phyloP scores from a whole-genome alignment of 2,329 filamentous ascomycete species.

The Aspergillus luchuensis region DNA sequence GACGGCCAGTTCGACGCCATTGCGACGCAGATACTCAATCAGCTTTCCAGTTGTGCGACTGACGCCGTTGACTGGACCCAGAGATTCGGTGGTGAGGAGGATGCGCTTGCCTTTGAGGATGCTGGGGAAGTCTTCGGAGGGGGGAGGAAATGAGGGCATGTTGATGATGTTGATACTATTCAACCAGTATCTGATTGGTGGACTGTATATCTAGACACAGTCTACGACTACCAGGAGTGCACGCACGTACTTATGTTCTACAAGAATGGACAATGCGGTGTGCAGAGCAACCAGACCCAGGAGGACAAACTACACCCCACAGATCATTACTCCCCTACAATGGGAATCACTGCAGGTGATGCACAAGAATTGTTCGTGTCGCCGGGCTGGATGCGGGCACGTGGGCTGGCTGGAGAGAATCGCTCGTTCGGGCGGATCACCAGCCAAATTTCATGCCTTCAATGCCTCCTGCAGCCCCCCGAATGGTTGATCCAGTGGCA shows the following conservation, averaged over 20 bases:
- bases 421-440: neutral
- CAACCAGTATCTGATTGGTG: too few relatives aligned
- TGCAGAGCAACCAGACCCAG: too few relatives aligned
- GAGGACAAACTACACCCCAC: too few relatives aligned
- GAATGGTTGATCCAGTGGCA: constrained; percentile 7
- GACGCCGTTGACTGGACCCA: constrained; percentile 73
- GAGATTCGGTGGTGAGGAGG: constrained; percentile 69
- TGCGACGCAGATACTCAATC: constrained; percentile 65
- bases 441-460: neutral
- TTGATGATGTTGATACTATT: neutral
- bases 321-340: too few relatives aligned
- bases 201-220: neutral
- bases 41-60: constrained; percentile 70
- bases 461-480: neutral
- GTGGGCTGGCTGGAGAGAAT: constrained; percentile 6
- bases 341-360: too few relatives aligned
- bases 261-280: neutral
- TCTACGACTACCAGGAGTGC: neutral
- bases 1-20: constrained; percentile 66
- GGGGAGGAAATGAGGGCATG: neutral
- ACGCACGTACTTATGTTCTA: neutral
- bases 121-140: constrained; percentile 40
- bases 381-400: constrained; percentile 11
- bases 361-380: neutral
- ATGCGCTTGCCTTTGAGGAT: constrained; percentile 62